These are phyloP conservation scores for Suillus sp. DNA, from an alignment of 768 basidiomycete genomes.

Conservation along the genomic window DNA sequence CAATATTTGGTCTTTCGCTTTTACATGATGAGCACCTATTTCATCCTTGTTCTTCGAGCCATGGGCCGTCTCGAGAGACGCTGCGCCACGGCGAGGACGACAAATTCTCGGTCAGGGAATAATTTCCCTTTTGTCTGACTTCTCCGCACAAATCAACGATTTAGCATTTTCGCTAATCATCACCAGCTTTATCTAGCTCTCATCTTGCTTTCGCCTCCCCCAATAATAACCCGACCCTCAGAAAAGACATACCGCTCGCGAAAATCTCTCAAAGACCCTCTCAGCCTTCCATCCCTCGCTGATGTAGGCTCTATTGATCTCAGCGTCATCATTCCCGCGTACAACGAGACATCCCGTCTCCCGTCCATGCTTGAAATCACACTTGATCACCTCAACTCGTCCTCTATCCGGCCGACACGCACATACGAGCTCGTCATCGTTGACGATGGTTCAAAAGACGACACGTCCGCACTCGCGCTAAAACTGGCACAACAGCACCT, in stretches of 20 bases:
- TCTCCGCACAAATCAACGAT: slow-evolving; percentile 11
- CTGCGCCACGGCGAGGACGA: slow-evolving; percentile 72
- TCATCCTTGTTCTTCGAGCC: slow-evolving; percentile 97
- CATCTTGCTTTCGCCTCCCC: slow-evolving; percentile 72
- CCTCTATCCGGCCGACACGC: slow-evolving; percentile 39
- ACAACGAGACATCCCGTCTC: slow-evolving; percentile 86
- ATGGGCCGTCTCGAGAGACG: slow-evolving; percentile 49
- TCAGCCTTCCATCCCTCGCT: slow-evolving; percentile 57
- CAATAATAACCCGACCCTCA: slow-evolving; percentile 60
- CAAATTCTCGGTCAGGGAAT: slow-evolving; percentile 49
- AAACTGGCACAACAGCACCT: slow-evolving; percentile 59
- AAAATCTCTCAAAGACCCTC: slow-evolving; percentile 52
- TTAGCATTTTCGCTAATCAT: slow-evolving; percentile 17
- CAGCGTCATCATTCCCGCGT: slow-evolving; percentile 86
- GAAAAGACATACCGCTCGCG: slow-evolving; percentile 71
- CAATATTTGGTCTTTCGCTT: not conserved
- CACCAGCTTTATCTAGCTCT: slow-evolving; percentile 69
- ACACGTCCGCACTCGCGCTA: slow-evolving; percentile 67
- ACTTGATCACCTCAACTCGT: slow-evolving; percentile 59
- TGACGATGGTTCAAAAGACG: slow-evolving; percentile 87
- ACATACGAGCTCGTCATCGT: slow-evolving; percentile 84
- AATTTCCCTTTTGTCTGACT: slow-evolving; percentile 42
- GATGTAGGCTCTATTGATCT: slow-evolving; percentile 67
- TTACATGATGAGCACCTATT: slow-evolving; percentile 58
- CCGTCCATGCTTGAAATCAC: slow-evolving; percentile 81